Evolutionary conservation across 2,329 filamentous ascomycete genomes (phyloP).

Genomic region (Cladophialophora exuberans): DNA sequence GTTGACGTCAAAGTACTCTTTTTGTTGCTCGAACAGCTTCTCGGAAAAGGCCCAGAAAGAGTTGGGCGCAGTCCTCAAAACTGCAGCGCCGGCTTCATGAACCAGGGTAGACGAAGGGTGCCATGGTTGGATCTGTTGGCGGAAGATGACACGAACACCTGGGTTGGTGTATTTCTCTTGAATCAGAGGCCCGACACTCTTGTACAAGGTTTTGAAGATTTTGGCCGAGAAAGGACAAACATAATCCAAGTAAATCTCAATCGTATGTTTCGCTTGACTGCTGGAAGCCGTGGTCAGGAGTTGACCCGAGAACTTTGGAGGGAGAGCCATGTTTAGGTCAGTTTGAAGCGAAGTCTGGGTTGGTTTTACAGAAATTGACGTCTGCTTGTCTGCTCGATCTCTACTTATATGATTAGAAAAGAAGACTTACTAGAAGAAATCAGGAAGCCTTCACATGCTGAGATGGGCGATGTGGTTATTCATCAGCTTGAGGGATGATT

Average conservation of each 20-base stretch:
- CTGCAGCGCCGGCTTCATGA: constrained; percentile 77
- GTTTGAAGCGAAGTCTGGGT: neutral
- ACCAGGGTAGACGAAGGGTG: constrained; percentile 79
- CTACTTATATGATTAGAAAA: too few species aligned
- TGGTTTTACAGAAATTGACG: neutral
- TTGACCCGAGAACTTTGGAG: constrained; percentile 63
- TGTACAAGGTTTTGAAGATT: constrained; percentile 77
- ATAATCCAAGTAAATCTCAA: constrained; percentile 79
- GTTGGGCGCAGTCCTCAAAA: constrained; percentile 69
- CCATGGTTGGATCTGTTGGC: constrained; percentile 93
- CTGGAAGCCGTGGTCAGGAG: constrained; percentile 42
- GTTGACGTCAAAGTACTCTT: constrained; percentile 79
- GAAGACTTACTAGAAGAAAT: too few species aligned
- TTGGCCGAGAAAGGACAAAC: constrained; percentile 78
- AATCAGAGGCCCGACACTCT: constrained; percentile 66
- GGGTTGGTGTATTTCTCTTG: constrained; percentile 59
- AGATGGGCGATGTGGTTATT: too few species aligned
- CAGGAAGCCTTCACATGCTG: too few species aligned
- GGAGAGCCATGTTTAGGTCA: constrained; percentile 55
- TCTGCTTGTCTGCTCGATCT: too few species aligned
- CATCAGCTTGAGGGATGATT: too few species aligned
- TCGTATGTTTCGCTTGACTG: constrained; percentile 53
- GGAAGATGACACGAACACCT: constrained; percentile 74
- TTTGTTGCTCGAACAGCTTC: constrained; percentile 70
- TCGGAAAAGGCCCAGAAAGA: constrained; percentile 81